These are phyloP conservation scores for Fusarium chlamydosporum DNA, from an alignment of 2,329 filamentous ascomycete genomes.

Conservation along the genomic window DNA sequence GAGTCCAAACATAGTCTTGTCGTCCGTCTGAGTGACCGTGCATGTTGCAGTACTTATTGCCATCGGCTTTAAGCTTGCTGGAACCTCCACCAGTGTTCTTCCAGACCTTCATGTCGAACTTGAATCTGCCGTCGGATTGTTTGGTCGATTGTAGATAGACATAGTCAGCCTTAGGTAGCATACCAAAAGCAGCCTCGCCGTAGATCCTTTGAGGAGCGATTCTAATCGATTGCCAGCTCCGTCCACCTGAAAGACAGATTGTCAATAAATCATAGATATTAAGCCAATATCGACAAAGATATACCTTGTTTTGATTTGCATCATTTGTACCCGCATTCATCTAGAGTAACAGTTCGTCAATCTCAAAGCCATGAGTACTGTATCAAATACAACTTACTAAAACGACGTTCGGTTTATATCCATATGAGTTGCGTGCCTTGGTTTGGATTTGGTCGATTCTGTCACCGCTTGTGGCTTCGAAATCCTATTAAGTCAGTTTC, in stretches of 20 bases:
- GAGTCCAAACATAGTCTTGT: conserved; percentile 43
- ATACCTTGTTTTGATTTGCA: background rate
- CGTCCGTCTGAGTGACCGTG: conserved; percentile 18
- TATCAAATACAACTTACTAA: too few relatives aligned
- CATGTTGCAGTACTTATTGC: conserved; percentile 45
- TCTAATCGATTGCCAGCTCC: too few relatives aligned
- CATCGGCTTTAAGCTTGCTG: conserved; percentile 25
- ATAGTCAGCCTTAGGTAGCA: conserved; percentile 25
- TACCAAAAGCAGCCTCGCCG: conserved; percentile 9
- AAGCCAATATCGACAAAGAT: too few relatives aligned
- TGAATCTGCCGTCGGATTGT: background rate
- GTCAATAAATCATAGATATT: too few relatives aligned
- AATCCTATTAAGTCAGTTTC: too few relatives aligned
- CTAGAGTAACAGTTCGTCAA: too few relatives aligned
- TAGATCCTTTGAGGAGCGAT: too few relatives aligned
- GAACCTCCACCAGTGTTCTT: conserved; percentile 19
- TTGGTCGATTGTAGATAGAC: conserved; percentile 25
- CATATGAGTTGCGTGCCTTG: background rate
- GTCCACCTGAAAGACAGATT: too few relatives aligned
- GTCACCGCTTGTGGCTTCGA: background rate
- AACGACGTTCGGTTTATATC: conserved; percentile 3
- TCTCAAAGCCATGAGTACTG: too few relatives aligned
- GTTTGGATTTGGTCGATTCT: background rate
- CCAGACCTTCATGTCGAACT: conserved; percentile 21
- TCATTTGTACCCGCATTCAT: conserved; percentile 3